A percentile compares a stretch with the other conserved stretches of the same genome.
phyloP scores from a whole-genome alignment of 148 eudicot species.

The Linanthus parryae region DNA sequence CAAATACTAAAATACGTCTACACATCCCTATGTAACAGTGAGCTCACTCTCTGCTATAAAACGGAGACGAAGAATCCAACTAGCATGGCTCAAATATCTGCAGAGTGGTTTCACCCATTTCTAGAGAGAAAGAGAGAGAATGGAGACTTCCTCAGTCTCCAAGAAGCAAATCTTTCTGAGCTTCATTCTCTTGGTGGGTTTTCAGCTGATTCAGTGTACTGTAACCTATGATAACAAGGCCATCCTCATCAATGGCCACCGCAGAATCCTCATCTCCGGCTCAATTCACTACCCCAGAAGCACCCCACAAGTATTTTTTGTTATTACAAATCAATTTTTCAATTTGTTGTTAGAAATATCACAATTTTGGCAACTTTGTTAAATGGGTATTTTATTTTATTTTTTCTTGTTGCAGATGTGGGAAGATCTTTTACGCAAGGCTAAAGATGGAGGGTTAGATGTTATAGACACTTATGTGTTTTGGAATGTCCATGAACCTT shows the following conservation, averaged over 20 bases:
- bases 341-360: not conserved
- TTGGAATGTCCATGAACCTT: constrained; percentile 50
- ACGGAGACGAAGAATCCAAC: too few relatives aligned
- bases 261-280: constrained; percentile 87
- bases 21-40: too few relatives aligned
- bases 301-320: constrained; percentile 68
- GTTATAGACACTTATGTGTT: constrained; percentile 44
- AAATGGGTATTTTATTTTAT: too few relatives aligned
- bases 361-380: not conserved
- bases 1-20: too few relatives aligned
- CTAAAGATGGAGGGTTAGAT: constrained; percentile 44
- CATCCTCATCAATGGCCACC: constrained; percentile 76
- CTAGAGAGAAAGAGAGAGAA: constrained; percentile 15
- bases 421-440: constrained; percentile 25
- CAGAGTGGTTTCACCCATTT: too few relatives aligned
- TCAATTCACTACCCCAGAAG: constrained; percentile 98
- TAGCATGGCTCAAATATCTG: too few relatives aligned
- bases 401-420: constrained; percentile 27
- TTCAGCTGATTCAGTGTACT: constrained; percentile 32
- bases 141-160: constrained; percentile 37
- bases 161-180: constrained; percentile 19
- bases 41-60: too few relatives aligned
- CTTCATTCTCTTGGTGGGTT: constrained; percentile 33
- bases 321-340: not conserved
- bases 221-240: constrained; percentile 75